A percentile compares a stretch with the other conserved stretches of the same genome.
Conservation (phyloP, 208 protist genomes). For the Trypanosoma cruzi region DNA sequence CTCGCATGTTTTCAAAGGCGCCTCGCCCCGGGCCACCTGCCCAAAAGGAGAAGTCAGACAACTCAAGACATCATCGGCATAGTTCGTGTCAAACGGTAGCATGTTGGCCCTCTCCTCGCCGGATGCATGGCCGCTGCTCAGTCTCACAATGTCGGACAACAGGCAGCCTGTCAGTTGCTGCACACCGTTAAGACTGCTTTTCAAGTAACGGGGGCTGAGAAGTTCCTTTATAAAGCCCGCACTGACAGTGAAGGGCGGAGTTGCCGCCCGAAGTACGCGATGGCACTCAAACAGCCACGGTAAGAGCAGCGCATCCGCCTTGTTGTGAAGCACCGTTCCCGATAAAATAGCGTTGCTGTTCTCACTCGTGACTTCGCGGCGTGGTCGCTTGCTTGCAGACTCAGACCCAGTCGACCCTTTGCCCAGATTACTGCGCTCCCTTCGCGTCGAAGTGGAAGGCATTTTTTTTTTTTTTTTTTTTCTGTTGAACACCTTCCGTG, state of each 20-base stretch:
- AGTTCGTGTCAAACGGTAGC: slow-evolving; percentile 39
- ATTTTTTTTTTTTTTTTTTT: slow-evolving; percentile 8
- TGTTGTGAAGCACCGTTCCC: slow-evolving; percentile 17
- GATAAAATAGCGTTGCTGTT: slow-evolving; percentile 14
- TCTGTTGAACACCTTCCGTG: not conserved
- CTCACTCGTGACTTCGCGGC: not conserved
- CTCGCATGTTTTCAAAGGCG: slow-evolving; percentile 36
- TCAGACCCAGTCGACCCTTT: not conserved
- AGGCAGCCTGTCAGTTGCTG: slow-evolving; percentile 65
- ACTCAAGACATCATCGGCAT: slow-evolving; percentile 46
- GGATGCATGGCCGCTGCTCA: slow-evolving; percentile 14
- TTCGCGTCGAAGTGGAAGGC: not conserved
- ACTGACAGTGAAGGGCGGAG: slow-evolving; percentile 26
- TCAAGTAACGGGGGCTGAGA: slow-evolving; percentile 55
- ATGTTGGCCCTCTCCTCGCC: not conserved
- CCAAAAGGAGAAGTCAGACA: slow-evolving; percentile 60
- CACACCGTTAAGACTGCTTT: slow-evolving; percentile 46
- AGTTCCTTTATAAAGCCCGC: slow-evolving; percentile 40
- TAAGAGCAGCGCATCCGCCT: slow-evolving; percentile 33
- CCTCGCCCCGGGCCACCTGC: slow-evolving; percentile 23
- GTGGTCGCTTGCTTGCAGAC: slow-evolving; percentile 15
- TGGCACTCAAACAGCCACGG: slow-evolving; percentile 36
- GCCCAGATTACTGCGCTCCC: not conserved
- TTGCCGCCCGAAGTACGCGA: slow-evolving; percentile 30
- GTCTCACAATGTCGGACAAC: slow-evolving; percentile 59